Percentiles rank a stretch among this genome's conserved stretches.
Evolutionary conservation across 2,329 filamentous ascomycete genomes (phyloP).

Genomic region (Cadophora luteo-olivacea): DNA sequence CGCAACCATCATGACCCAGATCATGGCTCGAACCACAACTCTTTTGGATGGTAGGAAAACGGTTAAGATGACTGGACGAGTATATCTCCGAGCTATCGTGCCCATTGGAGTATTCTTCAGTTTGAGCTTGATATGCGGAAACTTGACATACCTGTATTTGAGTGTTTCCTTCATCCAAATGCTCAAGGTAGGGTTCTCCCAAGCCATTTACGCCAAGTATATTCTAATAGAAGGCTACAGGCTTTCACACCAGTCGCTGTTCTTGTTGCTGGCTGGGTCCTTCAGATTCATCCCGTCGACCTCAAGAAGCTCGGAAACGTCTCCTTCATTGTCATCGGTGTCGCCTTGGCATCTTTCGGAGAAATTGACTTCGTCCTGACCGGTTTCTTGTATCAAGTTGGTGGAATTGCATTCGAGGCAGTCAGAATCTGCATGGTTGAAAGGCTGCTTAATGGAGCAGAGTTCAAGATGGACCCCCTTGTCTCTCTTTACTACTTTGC

Average conservation of each 20-base stretch:
- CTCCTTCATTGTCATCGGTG: constrained; percentile 91
- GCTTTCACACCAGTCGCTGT: constrained; percentile 95
- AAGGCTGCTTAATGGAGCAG: constrained; percentile 78
- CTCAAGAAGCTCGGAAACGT: constrained; percentile 90
- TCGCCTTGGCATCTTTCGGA: constrained; percentile 91
- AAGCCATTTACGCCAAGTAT: background rate
- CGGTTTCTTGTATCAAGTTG: constrained; percentile 81
- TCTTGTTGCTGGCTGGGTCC: constrained; percentile 84
- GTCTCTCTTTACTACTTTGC: constrained; percentile 92
- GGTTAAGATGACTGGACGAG: constrained; percentile 94
- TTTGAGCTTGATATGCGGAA: constrained; percentile 94
- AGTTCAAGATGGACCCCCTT: constrained; percentile 92
- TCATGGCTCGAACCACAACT: constrained; percentile 87
- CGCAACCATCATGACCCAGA: constrained; percentile 91
- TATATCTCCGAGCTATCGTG: constrained; percentile 92
- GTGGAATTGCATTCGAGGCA: constrained; percentile 81
- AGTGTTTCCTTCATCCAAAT: constrained; percentile 98
- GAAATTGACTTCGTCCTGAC: constrained; percentile 91
- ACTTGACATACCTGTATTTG: constrained; percentile 93
- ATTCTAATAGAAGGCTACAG: constrained; percentile 50
- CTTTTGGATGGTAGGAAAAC: constrained; percentile 93
- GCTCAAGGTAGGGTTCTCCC: constrained; percentile 76
- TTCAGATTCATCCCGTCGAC: constrained; percentile 81
- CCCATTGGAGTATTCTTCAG: constrained; percentile 97
- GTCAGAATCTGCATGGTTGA: constrained; percentile 85